Evolutionary conservation across 768 basidiomycete genomes (phyloP), one percentile per base, ranked within the genome.

Genomic region (Suillus americanus): DNA sequence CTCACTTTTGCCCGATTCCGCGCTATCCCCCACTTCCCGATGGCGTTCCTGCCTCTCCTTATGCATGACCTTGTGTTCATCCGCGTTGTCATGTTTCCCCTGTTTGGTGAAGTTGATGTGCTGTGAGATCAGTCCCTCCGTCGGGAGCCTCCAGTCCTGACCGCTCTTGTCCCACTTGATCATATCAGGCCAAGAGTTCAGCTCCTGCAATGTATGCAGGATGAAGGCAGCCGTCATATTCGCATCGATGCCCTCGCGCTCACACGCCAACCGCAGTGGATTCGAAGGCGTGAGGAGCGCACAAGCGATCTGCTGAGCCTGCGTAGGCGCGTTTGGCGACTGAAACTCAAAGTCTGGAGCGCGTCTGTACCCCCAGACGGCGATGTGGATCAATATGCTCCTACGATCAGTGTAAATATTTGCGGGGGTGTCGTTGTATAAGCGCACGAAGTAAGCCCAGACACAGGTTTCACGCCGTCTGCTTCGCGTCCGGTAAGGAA

Each of bases 401-500:
- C 85, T 87, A 66, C 40, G 30, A 48, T 50, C 33, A 50, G 38
- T 25, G 20, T 16, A 16, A 54, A 43, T 61, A 20, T 54, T 56
- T 38, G 7, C 53, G 30, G 41, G 60, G 2, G 37, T 18, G 46
- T 14, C 45, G 7, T 55, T 25, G 8, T 38, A 40, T 30, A 28
- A 3, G 33, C 23, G 30, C 73, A 95, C 93, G 94, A 87, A 35
- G 94, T 97, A 10, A 97, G 77, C 9, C 94, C 94, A 68, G 88
- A 92, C 0, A 96, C 86, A n/a, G 94, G 94, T 70, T 94, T 95
- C 16, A 93, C 85, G 0, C 94, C 94, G 16, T 89, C 88, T 3
- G 83, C 86, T 73, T 97, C 94, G 48, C 94, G 80, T 0, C 95
- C 95, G 1, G 94, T 97, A 60, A 95, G 80, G 79, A 97, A 97